Conservation (phyloP, 352 stramenopile species). For the Phytopythium kandeliae region DNA sequence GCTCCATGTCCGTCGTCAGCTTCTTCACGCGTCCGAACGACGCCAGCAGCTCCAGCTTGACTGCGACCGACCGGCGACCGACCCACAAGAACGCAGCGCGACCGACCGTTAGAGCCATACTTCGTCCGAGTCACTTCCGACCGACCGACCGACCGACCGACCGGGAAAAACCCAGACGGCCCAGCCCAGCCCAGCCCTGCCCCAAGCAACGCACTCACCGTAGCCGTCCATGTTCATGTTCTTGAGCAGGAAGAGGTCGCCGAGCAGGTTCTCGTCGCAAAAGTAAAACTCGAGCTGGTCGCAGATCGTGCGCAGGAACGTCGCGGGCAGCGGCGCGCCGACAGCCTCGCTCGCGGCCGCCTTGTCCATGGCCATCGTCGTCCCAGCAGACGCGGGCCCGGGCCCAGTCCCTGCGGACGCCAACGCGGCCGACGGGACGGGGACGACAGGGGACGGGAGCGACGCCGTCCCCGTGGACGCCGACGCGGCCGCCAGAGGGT, state of each 20-base stretch:
- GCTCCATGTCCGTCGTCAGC: conserved; percentile 76
- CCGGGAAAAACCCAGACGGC: too few species aligned
- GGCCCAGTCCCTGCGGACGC: too few species aligned
- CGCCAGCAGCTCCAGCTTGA: conserved; percentile 79
- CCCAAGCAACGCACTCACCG: conserved; percentile 20
- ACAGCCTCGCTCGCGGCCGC: conserved; percentile 10
- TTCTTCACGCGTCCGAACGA: conserved; percentile 86
- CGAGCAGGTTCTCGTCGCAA: conserved; percentile 83
- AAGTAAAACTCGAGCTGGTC: conserved; percentile 89
- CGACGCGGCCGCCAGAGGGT: conserved; percentile 9
- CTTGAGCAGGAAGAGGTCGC: conserved; percentile 81
- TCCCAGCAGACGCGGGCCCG: too few species aligned
- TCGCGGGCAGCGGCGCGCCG: conserved; percentile 54
- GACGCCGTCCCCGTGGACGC: too few species aligned
- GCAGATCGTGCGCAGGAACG: conserved; percentile 81
- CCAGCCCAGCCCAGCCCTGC: too few species aligned
- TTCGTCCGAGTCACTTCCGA: too few species aligned
- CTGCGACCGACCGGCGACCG: conserved; percentile 16
- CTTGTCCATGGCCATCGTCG: too few species aligned
- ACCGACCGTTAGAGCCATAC: too few species aligned
- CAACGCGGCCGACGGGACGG: too few species aligned
- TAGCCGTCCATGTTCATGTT: conserved; percentile 89
- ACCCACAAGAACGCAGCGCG: too few species aligned
- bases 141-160: too few species aligned
- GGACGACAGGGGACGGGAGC: too few species aligned